These are phyloP conservation scores for Aegilops umbellulata DNA, from an alignment of 176 grass and related monocot species.

Conservation along the genomic window DNA sequence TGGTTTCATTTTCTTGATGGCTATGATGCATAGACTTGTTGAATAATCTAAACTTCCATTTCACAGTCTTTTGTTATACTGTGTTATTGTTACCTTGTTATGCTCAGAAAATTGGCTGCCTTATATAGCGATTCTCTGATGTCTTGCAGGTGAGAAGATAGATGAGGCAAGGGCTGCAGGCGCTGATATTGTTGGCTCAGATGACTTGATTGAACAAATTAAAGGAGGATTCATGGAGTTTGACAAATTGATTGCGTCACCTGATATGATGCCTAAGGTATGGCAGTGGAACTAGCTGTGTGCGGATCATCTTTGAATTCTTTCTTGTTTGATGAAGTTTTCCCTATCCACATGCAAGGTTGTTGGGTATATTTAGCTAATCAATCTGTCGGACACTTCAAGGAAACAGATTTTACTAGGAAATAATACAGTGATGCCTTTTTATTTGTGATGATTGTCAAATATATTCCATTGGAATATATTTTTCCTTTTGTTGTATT, in stretches of 20 bases:
- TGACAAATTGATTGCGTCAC: conserved; percentile 96
- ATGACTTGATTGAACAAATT: conserved; percentile 92
- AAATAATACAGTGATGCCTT: background rate
- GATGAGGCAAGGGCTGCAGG: conserved; percentile 93
- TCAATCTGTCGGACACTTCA: background rate
- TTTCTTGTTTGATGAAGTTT: background rate
- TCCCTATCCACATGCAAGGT: background rate
- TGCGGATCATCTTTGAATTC: conserved; percentile 16
- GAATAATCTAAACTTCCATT: background rate
- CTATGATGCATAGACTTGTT: background rate
- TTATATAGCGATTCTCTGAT: background rate
- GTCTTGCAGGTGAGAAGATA: conserved; percentile 79
- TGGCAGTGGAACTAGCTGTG: conserved; percentile 19
- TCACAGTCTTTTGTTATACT: background rate
- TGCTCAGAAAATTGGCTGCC: background rate
- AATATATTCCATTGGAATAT: background rate
- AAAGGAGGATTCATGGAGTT: conserved; percentile 99
- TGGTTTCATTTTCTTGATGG: background rate
- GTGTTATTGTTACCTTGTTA: background rate
- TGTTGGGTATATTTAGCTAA: conserved; percentile 1
- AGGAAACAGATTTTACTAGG: background rate
- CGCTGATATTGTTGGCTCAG: conserved; percentile 88
- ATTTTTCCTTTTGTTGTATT: background rate
- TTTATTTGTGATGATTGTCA: conserved; percentile 1
- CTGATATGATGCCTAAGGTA: conserved; percentile 99